A percentile compares a stretch with the other conserved stretches of the same genome.
Conservation (phyloP, 2,329 filamentous ascomycete species). For the Parastagonospora nodorum region DNA sequence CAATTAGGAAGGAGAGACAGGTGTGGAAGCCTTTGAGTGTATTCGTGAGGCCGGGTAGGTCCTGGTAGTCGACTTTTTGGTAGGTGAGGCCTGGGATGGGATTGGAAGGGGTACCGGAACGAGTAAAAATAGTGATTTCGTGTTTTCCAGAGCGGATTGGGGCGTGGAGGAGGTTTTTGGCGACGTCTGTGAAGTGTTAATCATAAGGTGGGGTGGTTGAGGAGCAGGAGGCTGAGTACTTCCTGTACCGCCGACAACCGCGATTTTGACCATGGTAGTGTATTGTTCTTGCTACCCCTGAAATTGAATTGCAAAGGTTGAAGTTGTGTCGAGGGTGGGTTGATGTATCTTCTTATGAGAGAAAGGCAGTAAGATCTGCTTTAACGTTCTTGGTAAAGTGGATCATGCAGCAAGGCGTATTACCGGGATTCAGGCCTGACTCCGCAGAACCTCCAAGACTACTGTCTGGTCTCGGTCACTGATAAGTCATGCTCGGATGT, state of each 20-base stretch:
- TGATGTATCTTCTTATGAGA: too few species aligned
- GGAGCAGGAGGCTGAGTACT: slow-evolving; percentile 29
- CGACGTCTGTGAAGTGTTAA: slow-evolving; percentile 52
- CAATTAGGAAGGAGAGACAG: slow-evolving; percentile 50
- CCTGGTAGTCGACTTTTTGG: slow-evolving; percentile 53
- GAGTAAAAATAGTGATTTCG: slow-evolving; percentile 57
- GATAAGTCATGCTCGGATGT: too few species aligned
- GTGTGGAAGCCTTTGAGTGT: slow-evolving; percentile 57
- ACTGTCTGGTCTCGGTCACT: too few species aligned
- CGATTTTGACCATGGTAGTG: slow-evolving; percentile 37
- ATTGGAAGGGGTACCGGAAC: slow-evolving; percentile 37
- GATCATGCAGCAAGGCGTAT: too few species aligned
- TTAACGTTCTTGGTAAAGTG: too few species aligned
- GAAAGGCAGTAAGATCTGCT: too few species aligned
- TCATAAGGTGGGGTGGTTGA: not conserved
- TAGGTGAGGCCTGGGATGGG: slow-evolving; percentile 44
- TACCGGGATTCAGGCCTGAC: too few species aligned
- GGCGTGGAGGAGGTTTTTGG: slow-evolving; percentile 58
- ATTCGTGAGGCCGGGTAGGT: slow-evolving; percentile 45
- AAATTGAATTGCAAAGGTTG: not conserved
- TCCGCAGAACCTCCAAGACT: too few species aligned
- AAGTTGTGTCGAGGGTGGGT: not conserved
- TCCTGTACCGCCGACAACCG: slow-evolving; percentile 44
- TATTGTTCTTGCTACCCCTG: not conserved
- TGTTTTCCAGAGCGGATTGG: slow-evolving; percentile 57